Evolutionary conservation across 2,329 filamentous ascomycete genomes (phyloP).

Genomic region (Ascochyta koolunga): DNA sequence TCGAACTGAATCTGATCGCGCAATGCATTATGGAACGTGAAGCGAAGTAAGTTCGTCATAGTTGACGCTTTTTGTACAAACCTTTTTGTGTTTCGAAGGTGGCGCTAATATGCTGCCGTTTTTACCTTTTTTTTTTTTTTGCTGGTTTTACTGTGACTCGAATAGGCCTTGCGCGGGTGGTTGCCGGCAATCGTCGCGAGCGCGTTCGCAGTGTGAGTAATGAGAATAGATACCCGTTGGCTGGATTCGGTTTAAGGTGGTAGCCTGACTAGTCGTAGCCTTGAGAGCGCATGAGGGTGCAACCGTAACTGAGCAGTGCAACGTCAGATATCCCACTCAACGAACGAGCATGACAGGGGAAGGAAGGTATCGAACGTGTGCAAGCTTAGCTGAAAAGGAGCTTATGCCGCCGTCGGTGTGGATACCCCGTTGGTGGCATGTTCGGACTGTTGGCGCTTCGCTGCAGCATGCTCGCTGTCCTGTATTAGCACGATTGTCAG

Average conservation of each 20-base stretch:
- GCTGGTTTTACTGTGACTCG: slow-evolving; percentile 25
- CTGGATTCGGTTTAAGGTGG: slow-evolving; percentile 12
- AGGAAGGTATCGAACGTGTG: slow-evolving; percentile 35
- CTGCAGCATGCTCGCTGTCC: slow-evolving; percentile 41
- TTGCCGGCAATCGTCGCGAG: not conserved
- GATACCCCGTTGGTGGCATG: slow-evolving; percentile 37
- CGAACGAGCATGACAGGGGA: slow-evolving; percentile 14
- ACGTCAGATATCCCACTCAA: slow-evolving; percentile 32
- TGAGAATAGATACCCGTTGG: not conserved
- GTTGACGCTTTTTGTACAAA: slow-evolving; percentile 13
- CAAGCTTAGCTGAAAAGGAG: slow-evolving; percentile 37
- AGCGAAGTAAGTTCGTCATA: slow-evolving; percentile 7
- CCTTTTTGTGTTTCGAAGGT: slow-evolving; percentile 15
- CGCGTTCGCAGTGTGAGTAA: not conserved
- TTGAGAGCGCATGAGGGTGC: slow-evolving; percentile 20
- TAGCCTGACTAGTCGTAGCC: slow-evolving; percentile 16
- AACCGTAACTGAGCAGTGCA: slow-evolving; percentile 33
- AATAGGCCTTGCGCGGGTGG: slow-evolving; percentile 27
- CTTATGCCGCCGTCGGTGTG: slow-evolving; percentile 38
- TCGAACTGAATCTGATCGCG: slow-evolving; percentile 1
- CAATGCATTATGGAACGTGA: slow-evolving; percentile 8
- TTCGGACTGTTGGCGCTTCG: slow-evolving; percentile 43
- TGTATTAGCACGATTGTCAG: slow-evolving; percentile 47
- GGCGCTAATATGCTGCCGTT: slow-evolving; percentile 7
- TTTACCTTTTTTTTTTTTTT: slow-evolving; percentile 39